These are phyloP conservation scores for Pichia sp. DNA, from an alignment of 1,139 yeast genomes.

Conservation along the genomic window DNA sequence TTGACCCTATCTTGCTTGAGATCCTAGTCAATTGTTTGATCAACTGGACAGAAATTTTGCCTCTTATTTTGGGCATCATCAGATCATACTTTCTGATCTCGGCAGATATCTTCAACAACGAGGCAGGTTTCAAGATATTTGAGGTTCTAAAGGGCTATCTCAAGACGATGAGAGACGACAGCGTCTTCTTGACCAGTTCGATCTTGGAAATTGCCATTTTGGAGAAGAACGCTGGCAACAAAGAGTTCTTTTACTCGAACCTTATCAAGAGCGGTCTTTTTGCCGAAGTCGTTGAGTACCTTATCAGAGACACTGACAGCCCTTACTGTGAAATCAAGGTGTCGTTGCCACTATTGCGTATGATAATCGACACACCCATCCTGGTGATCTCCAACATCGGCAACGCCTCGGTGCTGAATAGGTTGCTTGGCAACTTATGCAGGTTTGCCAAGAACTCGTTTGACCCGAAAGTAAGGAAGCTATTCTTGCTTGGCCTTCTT, in stretches of 20 bases:
- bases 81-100: conserved; percentile 67
- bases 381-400: conserved; percentile 1
- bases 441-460: conserved; percentile 22
- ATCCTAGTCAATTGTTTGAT: conserved; percentile 47
- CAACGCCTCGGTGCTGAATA: conserved; percentile 1
- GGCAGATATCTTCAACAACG: conserved; percentile 44
- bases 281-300: conserved; percentile 42
- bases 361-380: conserved; percentile 22
- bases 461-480: conserved; percentile 30
- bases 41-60: conserved; percentile 73
- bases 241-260: conserved; percentile 34
- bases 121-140: conserved; percentile 41
- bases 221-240: conserved; percentile 21
- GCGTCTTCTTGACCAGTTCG: conserved; percentile 54
- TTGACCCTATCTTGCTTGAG: conserved; percentile 38
- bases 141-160: conserved; percentile 53
- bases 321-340: conserved; percentile 50
- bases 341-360: conserved; percentile 45
- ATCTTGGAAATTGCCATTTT: conserved; percentile 54
- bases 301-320: conserved; percentile 47
- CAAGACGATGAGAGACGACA: conserved; percentile 64
- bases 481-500: conserved; percentile 27
- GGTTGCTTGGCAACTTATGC: conserved; percentile 19
- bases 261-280: conserved; percentile 47
- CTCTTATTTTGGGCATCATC: conserved; percentile 60